Conservation (phyloP, 345 rosid genomes). For the Eucalyptus lansdowneana region DNA sequence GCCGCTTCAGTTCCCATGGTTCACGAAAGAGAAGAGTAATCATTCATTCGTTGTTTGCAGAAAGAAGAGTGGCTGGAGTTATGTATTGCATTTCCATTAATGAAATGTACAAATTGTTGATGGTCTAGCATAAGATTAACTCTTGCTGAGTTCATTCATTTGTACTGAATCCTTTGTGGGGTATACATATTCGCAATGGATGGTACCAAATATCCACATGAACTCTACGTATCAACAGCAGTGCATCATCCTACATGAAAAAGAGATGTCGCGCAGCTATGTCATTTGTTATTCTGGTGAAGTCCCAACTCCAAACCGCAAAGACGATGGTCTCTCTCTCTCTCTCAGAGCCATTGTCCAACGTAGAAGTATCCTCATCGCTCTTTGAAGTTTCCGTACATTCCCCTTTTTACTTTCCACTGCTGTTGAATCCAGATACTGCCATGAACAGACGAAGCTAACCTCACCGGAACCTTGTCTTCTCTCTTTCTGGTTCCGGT, state of each 20-base stretch:
- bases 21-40: not conserved
- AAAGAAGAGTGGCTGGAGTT: not conserved
- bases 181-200: not conserved
- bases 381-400: not conserved
- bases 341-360: not conserved
- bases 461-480: not conserved
- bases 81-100: not conserved
- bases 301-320: not conserved
- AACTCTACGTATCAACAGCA: not conserved
- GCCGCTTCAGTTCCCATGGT: not conserved
- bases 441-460: not conserved
- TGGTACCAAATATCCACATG: not conserved
- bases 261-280: not conserved
- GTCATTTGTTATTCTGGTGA: not conserved
- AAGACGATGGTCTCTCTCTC: not conserved
- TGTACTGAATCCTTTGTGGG: not conserved
- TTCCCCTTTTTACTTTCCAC: not conserved
- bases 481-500: not conserved
- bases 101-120: not conserved
- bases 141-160: not conserved
- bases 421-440: not conserved
- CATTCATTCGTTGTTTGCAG: not conserved
- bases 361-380: not conserved
- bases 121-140: not conserved
- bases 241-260: not conserved